Percentiles rank a stretch among this genome's conserved stretches.
Evolutionary conservation across 2,329 filamentous ascomycete genomes (phyloP).

Genomic region (Hirsutella minnesotensis): DNA sequence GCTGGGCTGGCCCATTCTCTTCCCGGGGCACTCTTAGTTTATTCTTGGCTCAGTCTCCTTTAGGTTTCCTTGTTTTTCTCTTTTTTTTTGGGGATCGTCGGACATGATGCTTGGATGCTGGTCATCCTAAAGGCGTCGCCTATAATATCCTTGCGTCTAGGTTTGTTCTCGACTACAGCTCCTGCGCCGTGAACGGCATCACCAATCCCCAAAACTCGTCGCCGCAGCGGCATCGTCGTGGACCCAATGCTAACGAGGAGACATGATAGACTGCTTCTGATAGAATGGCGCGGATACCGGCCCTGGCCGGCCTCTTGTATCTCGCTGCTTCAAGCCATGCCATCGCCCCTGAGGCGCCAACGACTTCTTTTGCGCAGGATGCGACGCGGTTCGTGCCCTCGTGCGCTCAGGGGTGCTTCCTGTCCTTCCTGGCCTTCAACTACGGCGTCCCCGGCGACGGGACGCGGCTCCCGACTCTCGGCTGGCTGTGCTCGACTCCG

Average conservation of each 20-base stretch:
- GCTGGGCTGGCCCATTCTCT: too few species aligned
- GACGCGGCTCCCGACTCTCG: slow-evolving; percentile 33
- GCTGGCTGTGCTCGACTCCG: slow-evolving; percentile 50
- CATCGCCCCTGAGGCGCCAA: slow-evolving; percentile 12
- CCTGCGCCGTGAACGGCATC: too few species aligned
- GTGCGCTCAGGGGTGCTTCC: slow-evolving; percentile 51
- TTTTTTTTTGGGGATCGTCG: not conserved
- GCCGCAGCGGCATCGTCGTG: too few species aligned
- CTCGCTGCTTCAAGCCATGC: slow-evolving; percentile 12
- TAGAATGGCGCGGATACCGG: slow-evolving; percentile 30
- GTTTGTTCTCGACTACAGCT: not conserved
- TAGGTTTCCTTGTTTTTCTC: not conserved
- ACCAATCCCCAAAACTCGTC: too few species aligned
- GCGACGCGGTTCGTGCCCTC: slow-evolving; percentile 35
- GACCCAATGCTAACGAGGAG: not conserved
- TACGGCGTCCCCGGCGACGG: slow-evolving; percentile 40
- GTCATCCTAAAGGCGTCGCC: slow-evolving; percentile 14
- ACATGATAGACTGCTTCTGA: slow-evolving; percentile 24
- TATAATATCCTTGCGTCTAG: slow-evolving; percentile 1
- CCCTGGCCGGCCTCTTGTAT: slow-evolving; percentile 16
- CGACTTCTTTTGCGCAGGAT: slow-evolving; percentile 21
- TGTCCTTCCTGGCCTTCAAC: slow-evolving; percentile 49
- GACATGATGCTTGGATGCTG: slow-evolving; percentile 24
- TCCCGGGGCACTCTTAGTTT: not conserved
- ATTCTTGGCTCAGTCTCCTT: not conserved